Evolutionary conservation across 768 basidiomycete genomes (phyloP), one percentile per base, ranked within the genome.

Genomic region (Trametes villosa): DNA sequence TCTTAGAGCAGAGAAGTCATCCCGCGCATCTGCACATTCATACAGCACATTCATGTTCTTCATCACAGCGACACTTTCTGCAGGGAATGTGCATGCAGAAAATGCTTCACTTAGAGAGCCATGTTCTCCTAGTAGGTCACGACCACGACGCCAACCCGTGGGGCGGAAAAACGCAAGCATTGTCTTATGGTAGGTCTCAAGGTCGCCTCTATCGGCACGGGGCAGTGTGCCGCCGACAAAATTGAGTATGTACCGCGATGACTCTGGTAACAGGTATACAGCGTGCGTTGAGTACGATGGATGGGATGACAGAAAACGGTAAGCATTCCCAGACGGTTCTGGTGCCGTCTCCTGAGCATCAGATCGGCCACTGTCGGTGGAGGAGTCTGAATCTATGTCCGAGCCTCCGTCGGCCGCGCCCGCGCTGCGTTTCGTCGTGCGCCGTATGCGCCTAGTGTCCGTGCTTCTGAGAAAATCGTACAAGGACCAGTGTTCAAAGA

Each of bases 11-110:
- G 62, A 38, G 59, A 61, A 75, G 47, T 78, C 75, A 63, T 78
- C 75, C 27, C 71, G 40, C 4, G 71, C 70, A 70, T 78, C 75
- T 9, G 70, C 49, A 52, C 76, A 77, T 53, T 78, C 75, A 59
- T 73, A 72, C 22, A 40, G 50, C 33, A 48, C 57, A 53, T 42
- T 29, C 11, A 42, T 53, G 27, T 45, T 29, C 47, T 24, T 36
- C 52, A 60, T 5, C 33, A 52, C n/a, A n/a, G n/a, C n/a, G n/a
- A n/a, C n/a, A n/a, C n/a, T n/a, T n/a, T n/a, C n/a, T n/a, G n/a
- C n/a, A n/a, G n/a, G n/a, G n/a, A n/a, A n/a, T n/a, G n/a, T 31
- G 33, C 30, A 22, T 4, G n/a, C 7, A 12, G 29, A 11, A 22
- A 4, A 9, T 18, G 17, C 33, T 58, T 56, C 20, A 61, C 9